phyloP scores from a whole-genome alignment of 768 basidiomycete species.

The Tricholoma terreum region DNA sequence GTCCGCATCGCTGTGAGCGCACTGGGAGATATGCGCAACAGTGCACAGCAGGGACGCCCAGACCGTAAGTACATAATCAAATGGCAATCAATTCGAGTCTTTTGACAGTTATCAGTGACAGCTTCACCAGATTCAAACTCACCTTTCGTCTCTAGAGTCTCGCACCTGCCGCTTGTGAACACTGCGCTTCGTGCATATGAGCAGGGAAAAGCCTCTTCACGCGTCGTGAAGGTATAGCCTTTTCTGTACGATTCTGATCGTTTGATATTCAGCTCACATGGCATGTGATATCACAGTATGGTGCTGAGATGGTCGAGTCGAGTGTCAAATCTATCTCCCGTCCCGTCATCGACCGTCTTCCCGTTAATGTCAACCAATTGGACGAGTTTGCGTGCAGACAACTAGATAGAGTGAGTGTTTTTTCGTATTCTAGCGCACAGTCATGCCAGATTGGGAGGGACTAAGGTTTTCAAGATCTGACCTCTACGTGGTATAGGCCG shows the following conservation, averaged over 20 bases:
- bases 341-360: constrained; percentile 77
- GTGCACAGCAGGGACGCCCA: constrained; percentile 22
- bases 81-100: background rate
- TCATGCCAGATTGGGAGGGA: too few relatives aligned
- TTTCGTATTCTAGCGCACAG: too few relatives aligned
- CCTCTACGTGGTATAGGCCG: too few relatives aligned
- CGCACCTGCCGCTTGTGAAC: constrained; percentile 69
- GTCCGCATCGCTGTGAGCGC: constrained; percentile 78
- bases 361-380: constrained; percentile 67
- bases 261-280: constrained; percentile 1
- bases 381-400: constrained; percentile 90
- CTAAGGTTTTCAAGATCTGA: too few relatives aligned
- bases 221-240: constrained; percentile 73
- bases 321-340: constrained; percentile 77
- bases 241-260: background rate
- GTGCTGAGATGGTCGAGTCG: constrained; percentile 84
- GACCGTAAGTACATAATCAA: constrained; percentile 8
- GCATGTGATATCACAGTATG: constrained; percentile 54
- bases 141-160: constrained; percentile 50
- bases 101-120: background rate
- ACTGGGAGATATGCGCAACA: constrained; percentile 73
- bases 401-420: constrained; percentile 67
- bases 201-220: constrained; percentile 77
- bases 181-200: constrained; percentile 75
- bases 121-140: constrained; percentile 20